Base-by-base conservation (phyloP, 2,329 filamentous ascomycete genomes). In the Aspergillus terreus region DNA sequence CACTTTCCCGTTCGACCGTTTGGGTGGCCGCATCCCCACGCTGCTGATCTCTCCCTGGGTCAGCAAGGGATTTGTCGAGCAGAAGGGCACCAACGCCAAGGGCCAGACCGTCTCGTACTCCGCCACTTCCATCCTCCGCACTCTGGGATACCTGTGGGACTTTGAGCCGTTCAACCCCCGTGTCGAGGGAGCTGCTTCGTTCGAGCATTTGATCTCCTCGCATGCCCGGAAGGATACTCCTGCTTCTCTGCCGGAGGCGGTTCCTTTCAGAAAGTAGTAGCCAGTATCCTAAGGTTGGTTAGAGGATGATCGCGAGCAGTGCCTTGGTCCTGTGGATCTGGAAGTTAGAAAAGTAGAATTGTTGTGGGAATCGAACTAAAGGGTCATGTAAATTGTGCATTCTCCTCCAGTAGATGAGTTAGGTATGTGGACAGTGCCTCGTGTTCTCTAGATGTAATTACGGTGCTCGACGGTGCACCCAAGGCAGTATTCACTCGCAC, bases 61-160 rank as follows among this genome's bases (percentile, higher is more conserved):
- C 4, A 52, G 52, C 2, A 64, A 67, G 58, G 66, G 61, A 1
- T 42, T 53, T 30, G 63, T 68, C 5, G 66, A 69, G 55, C 64
- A 68, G 57, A 64, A 65, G 56, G 64, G 64, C 2, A 60, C 41
- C 2, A 62, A 58, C n/a, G 49, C 46, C 1, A 42, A 58, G 1
- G 64, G 63, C 2, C 9, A 62, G 41, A 53, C 53, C 1, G 56
- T 62, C 2, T 65, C 62, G 0, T 69, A 68, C 47, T 65, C 63
- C 23, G 61, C 62, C 23, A 58, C 61, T 1, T 68, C 64, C 0
- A 61, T 67, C 15, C 55, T 68, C 38, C 56, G 62, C 11, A 67
- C 63, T 3, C 56, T 69, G 4, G 66, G 65, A n/a, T 66, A 68
- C 21, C 60, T 68, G 7, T 69, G 66, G 66, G 65, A 69, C 45